Evolutionary conservation across 2,329 filamentous ascomycete genomes (phyloP).

Genomic region (Cytospora piceicola): DNA sequence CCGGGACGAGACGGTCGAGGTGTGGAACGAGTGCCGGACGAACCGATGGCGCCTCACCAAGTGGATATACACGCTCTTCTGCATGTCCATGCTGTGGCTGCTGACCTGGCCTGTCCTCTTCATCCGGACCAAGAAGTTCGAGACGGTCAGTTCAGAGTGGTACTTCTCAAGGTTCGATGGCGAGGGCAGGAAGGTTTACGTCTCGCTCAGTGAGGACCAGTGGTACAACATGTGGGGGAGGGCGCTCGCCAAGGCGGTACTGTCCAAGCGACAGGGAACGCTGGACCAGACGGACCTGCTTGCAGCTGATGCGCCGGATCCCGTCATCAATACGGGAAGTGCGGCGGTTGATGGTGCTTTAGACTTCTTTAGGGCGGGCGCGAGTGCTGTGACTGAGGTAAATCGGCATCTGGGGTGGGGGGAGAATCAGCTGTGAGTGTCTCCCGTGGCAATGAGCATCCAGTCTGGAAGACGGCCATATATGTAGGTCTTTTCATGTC

Average conservation of each 20-base stretch:
- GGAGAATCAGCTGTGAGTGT: conserved; percentile 33
- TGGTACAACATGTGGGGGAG: conserved; percentile 68
- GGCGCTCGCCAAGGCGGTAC: conserved; percentile 61
- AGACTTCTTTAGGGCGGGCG: conserved; percentile 51
- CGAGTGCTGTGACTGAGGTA: conserved; percentile 55
- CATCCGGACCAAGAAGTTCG: conserved; percentile 68
- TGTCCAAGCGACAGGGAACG: conserved; percentile 59
- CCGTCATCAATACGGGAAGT: conserved; percentile 45
- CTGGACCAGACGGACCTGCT: conserved; percentile 62
- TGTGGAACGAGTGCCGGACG: conserved; percentile 65
- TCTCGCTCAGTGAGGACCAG: conserved; percentile 58
- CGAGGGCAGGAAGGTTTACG: conserved; percentile 51
- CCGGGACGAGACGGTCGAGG: conserved; percentile 58
- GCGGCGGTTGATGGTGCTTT: conserved; percentile 45
- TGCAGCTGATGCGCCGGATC: conserved; percentile 45
- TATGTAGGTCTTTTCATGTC: background rate
- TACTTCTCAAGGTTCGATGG: conserved; percentile 48
- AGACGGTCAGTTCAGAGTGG: conserved; percentile 67
- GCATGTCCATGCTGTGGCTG: conserved; percentile 69
- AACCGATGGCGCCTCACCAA: conserved; percentile 67
- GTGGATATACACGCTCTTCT: conserved; percentile 69
- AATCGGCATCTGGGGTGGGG: conserved; percentile 61
- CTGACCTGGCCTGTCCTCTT: conserved; percentile 73
- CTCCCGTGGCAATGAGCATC: background rate
- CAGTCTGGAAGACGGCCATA: background rate